Percentiles rank a stretch among this genome's conserved stretches.
phyloP scores from a whole-genome alignment of 768 basidiomycete genomes.

The Amanita pallidorosea region DNA sequence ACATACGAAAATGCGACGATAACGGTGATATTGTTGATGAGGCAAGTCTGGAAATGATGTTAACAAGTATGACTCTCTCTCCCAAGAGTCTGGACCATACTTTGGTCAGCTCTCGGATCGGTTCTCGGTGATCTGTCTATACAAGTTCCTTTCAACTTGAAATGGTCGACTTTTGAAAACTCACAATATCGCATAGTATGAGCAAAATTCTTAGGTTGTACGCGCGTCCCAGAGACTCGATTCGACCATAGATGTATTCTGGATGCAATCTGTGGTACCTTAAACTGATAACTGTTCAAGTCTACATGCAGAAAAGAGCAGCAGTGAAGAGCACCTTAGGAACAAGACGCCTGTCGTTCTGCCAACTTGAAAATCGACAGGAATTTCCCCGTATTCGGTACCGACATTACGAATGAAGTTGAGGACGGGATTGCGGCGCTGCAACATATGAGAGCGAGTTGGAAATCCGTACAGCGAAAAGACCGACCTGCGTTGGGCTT shows the following conservation, averaged over 20 bases:
- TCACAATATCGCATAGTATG: conserved; percentile 84
- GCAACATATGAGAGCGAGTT: neutral
- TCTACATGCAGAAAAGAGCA: neutral
- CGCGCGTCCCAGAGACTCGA: conserved; percentile 72
- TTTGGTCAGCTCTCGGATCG: conserved; percentile 90
- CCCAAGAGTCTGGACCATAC: conserved; percentile 17
- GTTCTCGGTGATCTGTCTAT: conserved; percentile 83
- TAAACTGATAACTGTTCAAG: conserved; percentile 36
- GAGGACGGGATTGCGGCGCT: conserved; percentile 87
- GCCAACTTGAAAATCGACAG: conserved; percentile 93
- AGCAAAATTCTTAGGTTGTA: conserved; percentile 83
- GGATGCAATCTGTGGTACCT: conserved; percentile 95
- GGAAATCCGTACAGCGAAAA: neutral
- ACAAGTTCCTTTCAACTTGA: neutral
- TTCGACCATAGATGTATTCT: conserved; percentile 89
- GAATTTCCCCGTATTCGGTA: conserved; percentile 91
- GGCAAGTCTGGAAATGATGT: conserved; percentile 42
- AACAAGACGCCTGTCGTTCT: conserved; percentile 87
- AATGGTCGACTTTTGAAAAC: conserved; percentile 18
- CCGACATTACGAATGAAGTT: conserved; percentile 80
- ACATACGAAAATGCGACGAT: conserved; percentile 86
- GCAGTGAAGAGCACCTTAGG: conserved; percentile 49
- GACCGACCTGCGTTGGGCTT: conserved; percentile 45
- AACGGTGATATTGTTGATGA: conserved; percentile 90
- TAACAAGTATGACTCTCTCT: conserved; percentile 2